Evolutionary conservation across 371 early-diverging fungal species (phyloP).

Genomic region (Cokeromyces recurvatus): DNA sequence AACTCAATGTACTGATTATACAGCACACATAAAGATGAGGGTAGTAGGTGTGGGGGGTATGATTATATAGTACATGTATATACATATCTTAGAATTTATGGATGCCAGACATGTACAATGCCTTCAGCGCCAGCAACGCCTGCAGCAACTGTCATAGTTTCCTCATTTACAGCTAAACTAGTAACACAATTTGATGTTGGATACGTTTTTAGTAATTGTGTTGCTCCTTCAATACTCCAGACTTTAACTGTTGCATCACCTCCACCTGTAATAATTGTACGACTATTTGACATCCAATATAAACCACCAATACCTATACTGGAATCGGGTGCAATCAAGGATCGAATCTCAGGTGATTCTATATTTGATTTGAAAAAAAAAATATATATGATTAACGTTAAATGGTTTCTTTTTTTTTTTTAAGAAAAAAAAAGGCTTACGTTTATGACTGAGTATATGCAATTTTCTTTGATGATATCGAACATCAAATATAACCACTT

Average conservation of each 20-base stretch:
- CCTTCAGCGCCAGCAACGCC: conserved; percentile 39
- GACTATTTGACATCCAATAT: conserved; percentile 32
- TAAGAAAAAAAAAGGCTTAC: conserved; percentile 13
- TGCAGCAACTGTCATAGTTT: conserved; percentile 27
- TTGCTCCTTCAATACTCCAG: conserved; percentile 27
- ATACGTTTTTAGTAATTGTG: conserved; percentile 22
- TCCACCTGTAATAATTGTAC: conserved; percentile 34
- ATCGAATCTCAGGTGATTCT: conserved; percentile 7
- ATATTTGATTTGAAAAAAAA: too few relatives aligned
- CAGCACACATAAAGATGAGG: too few relatives aligned
- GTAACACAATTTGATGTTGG: conserved; percentile 28
- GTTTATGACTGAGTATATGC: conserved; percentile 23
- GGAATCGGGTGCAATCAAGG: conserved; percentile 21
- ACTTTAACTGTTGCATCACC: conserved; percentile 35
- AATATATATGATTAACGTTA: not conserved
- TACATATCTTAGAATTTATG: too few relatives aligned
- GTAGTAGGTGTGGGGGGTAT: too few relatives aligned
- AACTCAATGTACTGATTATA: not conserved
- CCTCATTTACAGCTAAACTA: conserved; percentile 33
- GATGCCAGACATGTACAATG: conserved; percentile 33
- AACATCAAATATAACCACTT: conserved; percentile 33
- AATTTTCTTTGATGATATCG: conserved; percentile 15
- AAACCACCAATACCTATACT: conserved; percentile 37
- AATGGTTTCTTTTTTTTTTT: conserved; percentile 3
- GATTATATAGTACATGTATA: too few relatives aligned